These are phyloP conservation scores for Curvularia hawaiiensis DNA, from an alignment of 2,329 filamentous ascomycete species.

Conservation along the genomic window DNA sequence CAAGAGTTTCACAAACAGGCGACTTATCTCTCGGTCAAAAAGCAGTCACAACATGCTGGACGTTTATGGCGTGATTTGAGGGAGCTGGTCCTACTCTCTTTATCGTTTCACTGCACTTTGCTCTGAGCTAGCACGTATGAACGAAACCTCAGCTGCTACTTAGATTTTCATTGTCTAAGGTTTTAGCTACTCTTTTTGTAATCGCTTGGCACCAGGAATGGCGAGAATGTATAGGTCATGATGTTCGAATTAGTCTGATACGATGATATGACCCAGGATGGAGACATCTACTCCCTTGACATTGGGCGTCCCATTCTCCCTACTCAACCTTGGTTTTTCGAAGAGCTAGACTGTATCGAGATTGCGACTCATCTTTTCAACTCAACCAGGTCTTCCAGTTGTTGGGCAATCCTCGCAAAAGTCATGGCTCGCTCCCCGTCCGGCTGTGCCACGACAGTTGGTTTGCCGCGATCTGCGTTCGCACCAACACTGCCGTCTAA, in stretches of 20 bases:
- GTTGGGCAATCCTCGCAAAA: constrained; percentile 73
- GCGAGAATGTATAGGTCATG: background rate
- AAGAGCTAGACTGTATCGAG: no score
- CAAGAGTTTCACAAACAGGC: background rate
- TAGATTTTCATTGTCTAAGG: background rate
- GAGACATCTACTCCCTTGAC: background rate
- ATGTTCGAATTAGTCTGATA: background rate
- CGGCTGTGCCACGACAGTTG: constrained; percentile 88
- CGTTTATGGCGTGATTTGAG: background rate
- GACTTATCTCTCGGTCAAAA: background rate
- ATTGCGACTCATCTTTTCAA: constrained; percentile 3
- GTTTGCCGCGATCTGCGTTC: constrained; percentile 84
- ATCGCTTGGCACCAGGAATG: background rate
- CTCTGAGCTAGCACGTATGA: background rate
- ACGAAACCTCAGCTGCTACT: background rate
- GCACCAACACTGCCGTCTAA: constrained; percentile 85
- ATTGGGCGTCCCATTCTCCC: background rate
- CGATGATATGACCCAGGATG: background rate
- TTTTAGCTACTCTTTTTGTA: background rate
- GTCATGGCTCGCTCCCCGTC: constrained; percentile 71
- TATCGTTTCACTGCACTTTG: background rate
- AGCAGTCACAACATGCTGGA: background rate
- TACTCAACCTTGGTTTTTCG: background rate
- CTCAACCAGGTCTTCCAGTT: constrained; percentile 44
- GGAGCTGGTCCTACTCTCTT: background rate